Conservation (phyloP, 2,329 filamentous ascomycete species). For the Dichotomopilus funicola region DNA sequence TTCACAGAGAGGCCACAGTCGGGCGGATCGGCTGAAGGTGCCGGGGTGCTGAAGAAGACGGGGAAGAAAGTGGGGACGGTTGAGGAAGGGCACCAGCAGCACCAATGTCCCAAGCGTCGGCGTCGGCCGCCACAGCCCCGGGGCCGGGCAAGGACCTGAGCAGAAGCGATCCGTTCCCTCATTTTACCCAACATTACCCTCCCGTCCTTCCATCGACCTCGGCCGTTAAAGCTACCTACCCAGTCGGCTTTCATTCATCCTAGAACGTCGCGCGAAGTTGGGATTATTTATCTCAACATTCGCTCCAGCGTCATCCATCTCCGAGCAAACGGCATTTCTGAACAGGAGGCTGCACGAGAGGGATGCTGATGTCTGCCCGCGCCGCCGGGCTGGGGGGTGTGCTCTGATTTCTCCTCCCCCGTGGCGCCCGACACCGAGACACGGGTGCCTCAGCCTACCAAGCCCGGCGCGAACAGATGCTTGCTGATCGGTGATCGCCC, state of each 20-base stretch:
- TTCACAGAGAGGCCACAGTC: slow-evolving; percentile 23
- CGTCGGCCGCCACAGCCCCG: slow-evolving; percentile 11
- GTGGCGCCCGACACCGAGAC: slow-evolving; percentile 15
- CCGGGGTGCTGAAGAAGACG: slow-evolving; percentile 23
- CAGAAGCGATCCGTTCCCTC: neutral
- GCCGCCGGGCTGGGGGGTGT: neutral
- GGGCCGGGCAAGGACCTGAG: slow-evolving; percentile 4
- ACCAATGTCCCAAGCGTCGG: slow-evolving; percentile 4
- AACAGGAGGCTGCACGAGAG: too few relatives aligned
- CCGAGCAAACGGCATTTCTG: too few relatives aligned
- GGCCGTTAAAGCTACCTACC: too few relatives aligned
- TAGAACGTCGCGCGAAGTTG: too few relatives aligned
- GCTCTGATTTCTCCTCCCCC: neutral
- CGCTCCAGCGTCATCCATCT: too few relatives aligned
- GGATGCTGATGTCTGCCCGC: too few relatives aligned
- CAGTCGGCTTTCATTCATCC: too few relatives aligned
- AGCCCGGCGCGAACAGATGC: slow-evolving; percentile 13
- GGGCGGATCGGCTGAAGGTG: slow-evolving; percentile 28
- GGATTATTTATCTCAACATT: too few relatives aligned
- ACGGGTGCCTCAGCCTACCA: slow-evolving; percentile 13
- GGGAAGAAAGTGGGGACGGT: slow-evolving; percentile 22
- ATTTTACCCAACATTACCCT: too few relatives aligned
- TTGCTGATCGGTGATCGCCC: slow-evolving; percentile 14
- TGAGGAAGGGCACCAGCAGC: slow-evolving; percentile 15
- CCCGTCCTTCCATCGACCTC: too few relatives aligned